Base-by-base conservation (phyloP, 2,329 filamentous ascomycete species). In the Lojkania enalia region DNA sequence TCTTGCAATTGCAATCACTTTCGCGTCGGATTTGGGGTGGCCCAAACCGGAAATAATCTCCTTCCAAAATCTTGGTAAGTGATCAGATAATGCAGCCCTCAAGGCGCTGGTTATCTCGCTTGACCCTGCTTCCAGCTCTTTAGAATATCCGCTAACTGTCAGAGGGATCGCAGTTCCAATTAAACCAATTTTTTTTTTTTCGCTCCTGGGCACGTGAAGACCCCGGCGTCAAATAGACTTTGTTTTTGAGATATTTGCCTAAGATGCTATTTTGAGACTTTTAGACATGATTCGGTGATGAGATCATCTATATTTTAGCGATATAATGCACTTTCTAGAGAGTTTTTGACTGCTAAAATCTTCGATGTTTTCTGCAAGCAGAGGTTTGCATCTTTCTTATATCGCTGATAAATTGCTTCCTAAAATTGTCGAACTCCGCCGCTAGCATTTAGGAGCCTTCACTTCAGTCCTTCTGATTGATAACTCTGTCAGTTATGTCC, bases 161-260 rank as follows among this genome's bases (percentile, higher is more conserved):
- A 0, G 55, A 48, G 1, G 61, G 40, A 2, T 59, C 55, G 6
- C 20, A 27, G 29, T 59, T 60, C 56, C 55, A 60, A 16, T 60
- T 44, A 15, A 40, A 45, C 2, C 47, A 45, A 0, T 52, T 15
- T 20, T 60, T 49, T 0, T 61, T 15, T 20, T 60, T 49, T 0
- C 61, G 33, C 2, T 57, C 58, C 29, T 46, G 51, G 2, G 60
- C 60, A 7, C 48, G 46, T 1, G 58, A 60, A 0, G 42, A 33
- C 0, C 52, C 53, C 12, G 49, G 23, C 1, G 29, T 42, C 3
- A 63, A 37, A 3, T 16, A 35, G 2, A 57, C 59, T 5, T 39
- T 39, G 4, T 23, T 9, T 27, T 55, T 60, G 6, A 63, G 11
- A 3, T 58, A 36, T 5, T 49, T 48, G 1, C 45, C 54, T 42